Base-by-base conservation (phyloP, 805 yeast genomes). In the Kodamaea laetipori region DNA sequence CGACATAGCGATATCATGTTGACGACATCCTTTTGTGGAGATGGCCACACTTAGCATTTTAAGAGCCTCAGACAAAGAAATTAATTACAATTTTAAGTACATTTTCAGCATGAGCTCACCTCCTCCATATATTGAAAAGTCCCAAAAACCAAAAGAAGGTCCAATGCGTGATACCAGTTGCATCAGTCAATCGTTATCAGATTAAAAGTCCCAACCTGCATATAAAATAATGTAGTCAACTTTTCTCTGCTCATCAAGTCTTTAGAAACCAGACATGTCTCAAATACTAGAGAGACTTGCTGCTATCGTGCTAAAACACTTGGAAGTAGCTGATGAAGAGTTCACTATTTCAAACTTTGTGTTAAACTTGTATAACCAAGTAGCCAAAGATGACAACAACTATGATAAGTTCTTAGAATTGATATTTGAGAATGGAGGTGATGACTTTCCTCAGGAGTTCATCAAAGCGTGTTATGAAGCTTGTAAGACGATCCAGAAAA, bases 371-470 rank as follows among this genome's bases (percentile, higher is more conserved):
- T 62, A 59, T 47, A 48, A 53, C 15, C 50, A 55, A 43, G 30
- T 47, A 3, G 31, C 27, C 13, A 32, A 23, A 18, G 37, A 40
- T n/a, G 43, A 25, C 9, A 17, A 16, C 23, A 45, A 33, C 17
- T 46, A 15, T 21, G 41, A 37, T 21, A 36, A 25, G 4, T 54
- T 51, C 45, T 39, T 54, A 18, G 37, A 39, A 24, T 46, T 56
- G 6, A 50, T 70, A 12, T 42, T 48, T 15, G 58, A 56, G n/a
- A 69, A 69, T 49, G 75, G 76, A 1, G 76, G 74, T 4, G 67
- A 60, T 8, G 71, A 63, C 16, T 70, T 71, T 41, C 73, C 75
- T 1, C 43, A 32, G 8, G 58, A 54, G 31, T 69, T 71, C 43
- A 47, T 66, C 2, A 41, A 42, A 10, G 52, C 54, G 6, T 56